A percentile compares a stretch with the other conserved stretches of the same genome.
These are phyloP conservation scores for Kazachstania martiniae DNA, from an alignment of 805 yeast species.

Conservation along the genomic window DNA sequence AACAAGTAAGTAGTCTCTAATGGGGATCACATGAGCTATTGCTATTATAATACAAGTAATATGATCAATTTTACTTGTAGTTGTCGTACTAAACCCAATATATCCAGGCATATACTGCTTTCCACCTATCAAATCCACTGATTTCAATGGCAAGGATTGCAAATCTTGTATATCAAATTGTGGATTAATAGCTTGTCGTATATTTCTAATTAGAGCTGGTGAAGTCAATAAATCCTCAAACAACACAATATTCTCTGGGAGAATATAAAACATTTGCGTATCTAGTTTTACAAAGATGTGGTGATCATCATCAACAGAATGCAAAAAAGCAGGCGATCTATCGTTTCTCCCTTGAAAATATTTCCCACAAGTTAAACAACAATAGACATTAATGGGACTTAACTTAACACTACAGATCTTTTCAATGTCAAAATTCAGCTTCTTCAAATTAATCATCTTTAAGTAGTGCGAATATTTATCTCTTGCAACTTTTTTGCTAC, in stretches of 20 bases:
- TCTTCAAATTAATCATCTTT: conserved; percentile 15
- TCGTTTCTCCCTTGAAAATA: conserved; percentile 58
- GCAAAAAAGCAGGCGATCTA: conserved; percentile 57
- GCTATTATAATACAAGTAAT: conserved; percentile 47
- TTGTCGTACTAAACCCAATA: conserved; percentile 41
- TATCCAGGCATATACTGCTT: conserved; percentile 48
- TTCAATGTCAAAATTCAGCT: conserved; percentile 57
- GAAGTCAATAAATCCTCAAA: conserved; percentile 13
- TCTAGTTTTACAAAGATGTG: conserved; percentile 53
- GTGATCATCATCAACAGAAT: conserved; percentile 52
- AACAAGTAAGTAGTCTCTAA: conserved; percentile 39
- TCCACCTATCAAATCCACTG: conserved; percentile 35
- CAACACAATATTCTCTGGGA: conserved; percentile 45
- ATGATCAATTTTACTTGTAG: conserved; percentile 38
- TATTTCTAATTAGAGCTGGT: conserved; percentile 35
- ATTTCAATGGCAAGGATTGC: conserved; percentile 21
- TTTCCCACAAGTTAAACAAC: conserved; percentile 66
- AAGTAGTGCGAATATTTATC: no score
- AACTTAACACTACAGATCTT: conserved; percentile 55
- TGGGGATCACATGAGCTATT: conserved; percentile 40
- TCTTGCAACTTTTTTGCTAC: no score
- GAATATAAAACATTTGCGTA: conserved; percentile 37
- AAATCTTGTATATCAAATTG: conserved; percentile 31
- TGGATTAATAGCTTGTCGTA: conserved; percentile 44
- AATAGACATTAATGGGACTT: conserved; percentile 50